These are phyloP conservation scores for Meredithiella fracta DNA, from an alignment of 2,329 filamentous ascomycete genomes.

Conservation along the genomic window DNA sequence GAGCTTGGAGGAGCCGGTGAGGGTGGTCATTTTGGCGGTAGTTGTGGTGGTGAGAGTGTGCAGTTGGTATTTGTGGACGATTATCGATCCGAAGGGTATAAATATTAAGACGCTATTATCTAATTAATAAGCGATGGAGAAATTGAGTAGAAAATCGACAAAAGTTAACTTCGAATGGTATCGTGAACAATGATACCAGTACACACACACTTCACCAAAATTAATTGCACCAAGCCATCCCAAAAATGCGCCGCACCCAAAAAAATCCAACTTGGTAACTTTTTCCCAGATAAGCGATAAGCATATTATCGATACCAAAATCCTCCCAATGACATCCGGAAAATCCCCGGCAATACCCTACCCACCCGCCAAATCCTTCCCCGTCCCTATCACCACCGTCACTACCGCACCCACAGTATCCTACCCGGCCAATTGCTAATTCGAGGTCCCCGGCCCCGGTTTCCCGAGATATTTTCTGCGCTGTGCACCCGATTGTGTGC, in stretches of 20 bases:
- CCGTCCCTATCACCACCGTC: background rate
- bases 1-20: slow-evolving; percentile 30
- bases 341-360: background rate
- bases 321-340: background rate
- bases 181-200: no score
- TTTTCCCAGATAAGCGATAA: background rate
- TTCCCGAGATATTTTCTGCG: no score
- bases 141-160: no score
- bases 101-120: no score
- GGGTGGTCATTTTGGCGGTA: slow-evolving; percentile 20
- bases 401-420: background rate
- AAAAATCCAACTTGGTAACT: background rate
- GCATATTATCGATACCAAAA: background rate
- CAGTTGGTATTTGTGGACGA: background rate
- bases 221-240: background rate
- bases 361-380: background rate
- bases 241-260: background rate
- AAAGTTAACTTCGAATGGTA: no score
- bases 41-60: background rate
- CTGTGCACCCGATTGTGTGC: no score
- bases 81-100: background rate
- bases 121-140: no score
- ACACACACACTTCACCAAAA: no score
- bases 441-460: no score
- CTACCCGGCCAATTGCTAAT: background rate